Evolutionary conservation across 257 asterid genomes (phyloP).

Genomic region (Scutellaria galericulata): DNA sequence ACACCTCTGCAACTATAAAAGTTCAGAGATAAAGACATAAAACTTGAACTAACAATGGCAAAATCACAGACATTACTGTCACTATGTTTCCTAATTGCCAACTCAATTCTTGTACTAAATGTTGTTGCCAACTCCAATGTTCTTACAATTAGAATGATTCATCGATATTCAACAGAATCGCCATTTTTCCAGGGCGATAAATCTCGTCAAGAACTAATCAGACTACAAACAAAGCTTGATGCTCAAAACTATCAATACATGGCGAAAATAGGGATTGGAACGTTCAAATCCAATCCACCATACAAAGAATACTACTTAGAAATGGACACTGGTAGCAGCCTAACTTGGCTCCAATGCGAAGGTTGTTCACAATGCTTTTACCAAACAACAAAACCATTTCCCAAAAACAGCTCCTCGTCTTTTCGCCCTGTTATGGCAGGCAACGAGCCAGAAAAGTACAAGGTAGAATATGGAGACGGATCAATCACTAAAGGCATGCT

Average conservation of each 20-base stretch:
- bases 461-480: background rate
- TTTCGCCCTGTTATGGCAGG: background rate
- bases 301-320: background rate
- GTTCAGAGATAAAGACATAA: background rate
- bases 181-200: background rate
- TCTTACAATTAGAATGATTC: background rate
- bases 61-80: background rate
- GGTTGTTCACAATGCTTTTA: background rate
- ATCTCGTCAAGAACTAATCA: background rate
- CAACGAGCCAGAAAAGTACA: background rate
- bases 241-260: background rate
- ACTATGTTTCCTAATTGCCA: background rate
- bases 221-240: background rate
- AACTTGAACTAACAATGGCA: background rate
- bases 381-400: no score
- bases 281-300: background rate
- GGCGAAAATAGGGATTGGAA: slow-evolving; percentile 17
- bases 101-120: no score
- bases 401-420: background rate
- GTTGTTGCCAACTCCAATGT: background rate
- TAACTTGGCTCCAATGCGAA: slow-evolving; percentile 12
- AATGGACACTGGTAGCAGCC: slow-evolving; percentile 9
- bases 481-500: background rate
- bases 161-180: background rate
- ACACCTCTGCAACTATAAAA: background rate